Base-by-base conservation (phyloP, 805 yeast genomes). In the Saturnispora ahearnii region DNA sequence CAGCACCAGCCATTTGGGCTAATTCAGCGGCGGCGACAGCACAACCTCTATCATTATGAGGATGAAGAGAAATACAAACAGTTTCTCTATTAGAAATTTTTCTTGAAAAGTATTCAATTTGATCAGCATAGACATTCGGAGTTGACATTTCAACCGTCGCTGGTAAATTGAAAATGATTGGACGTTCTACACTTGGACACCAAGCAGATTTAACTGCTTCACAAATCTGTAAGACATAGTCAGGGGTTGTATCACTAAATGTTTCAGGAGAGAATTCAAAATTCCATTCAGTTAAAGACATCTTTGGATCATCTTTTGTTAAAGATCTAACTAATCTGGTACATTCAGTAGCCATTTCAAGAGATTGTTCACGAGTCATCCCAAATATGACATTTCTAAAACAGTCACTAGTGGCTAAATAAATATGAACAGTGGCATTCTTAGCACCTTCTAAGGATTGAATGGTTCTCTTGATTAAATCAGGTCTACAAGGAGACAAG, bases 1-100 rank as follows among this genome's bases (percentile, higher is more conserved):
- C 88, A n/a, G 88, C 95, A 48, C 95, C 95, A 3, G 88, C 95
- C 66, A 85, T 60, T 60, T 80, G 82, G 43, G 86, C 95, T 50
- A 85, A 74, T 66, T 85, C 95, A 3, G 89, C 83, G 33, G 93
- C 93, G 10, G 91, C 93, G n/a, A 85, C 90, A 12, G 86, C 90
- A 64, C 91, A 84, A 22, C 95, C 95, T 60, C 95, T 76, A 67
- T 85, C 93, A 58, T 85, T 85, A 67, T 85, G 95, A 31, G 88
- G 86, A 64, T 85, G 95, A 50, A 86, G 74, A 12, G 93, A 84
- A 46, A 85, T 77, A 58, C 87, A 79, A 24, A 86, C 77, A 56
- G 74, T 81, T 50, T 83, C 86, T 56, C 95, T 78, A 55, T 84
- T 77, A 44, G 77, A 58, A 50, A 85, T 77, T 53, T 78, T 68